A percentile compares a stretch with the other conserved stretches of the same genome.
These are phyloP conservation scores for Coemansia guatemalensis DNA, from an alignment of 192 early-diverging fungal genomes.

Conservation along the genomic window DNA sequence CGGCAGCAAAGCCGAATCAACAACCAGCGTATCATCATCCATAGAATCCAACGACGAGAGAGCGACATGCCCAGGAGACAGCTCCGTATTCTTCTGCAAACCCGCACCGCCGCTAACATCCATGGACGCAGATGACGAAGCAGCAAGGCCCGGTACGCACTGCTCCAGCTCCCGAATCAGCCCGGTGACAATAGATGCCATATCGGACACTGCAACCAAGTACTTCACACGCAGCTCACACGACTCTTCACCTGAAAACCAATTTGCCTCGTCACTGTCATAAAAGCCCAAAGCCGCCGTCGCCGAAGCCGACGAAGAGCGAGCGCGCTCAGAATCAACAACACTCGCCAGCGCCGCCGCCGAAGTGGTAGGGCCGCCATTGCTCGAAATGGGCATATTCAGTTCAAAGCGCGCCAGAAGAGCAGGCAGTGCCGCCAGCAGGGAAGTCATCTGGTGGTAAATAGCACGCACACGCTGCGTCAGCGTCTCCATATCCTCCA, in stretches of 20 bases:
- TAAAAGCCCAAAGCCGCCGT: slow-evolving; percentile 14
- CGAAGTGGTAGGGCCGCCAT: no score
- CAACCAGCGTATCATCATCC: not conserved
- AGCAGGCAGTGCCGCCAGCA: slow-evolving; percentile 29
- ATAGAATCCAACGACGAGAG: not conserved
- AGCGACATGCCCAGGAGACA: no score
- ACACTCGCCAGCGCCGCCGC: no score
- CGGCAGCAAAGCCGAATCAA: slow-evolving; percentile 19
- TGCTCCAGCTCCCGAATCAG: slow-evolving; percentile 24
- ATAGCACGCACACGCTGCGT: slow-evolving; percentile 17
- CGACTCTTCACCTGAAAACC: slow-evolving; percentile 22
- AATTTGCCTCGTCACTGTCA: slow-evolving; percentile 21
- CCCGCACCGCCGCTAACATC: no score
- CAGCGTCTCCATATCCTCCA: slow-evolving; percentile 8
- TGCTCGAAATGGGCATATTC: no score
- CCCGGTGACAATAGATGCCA: slow-evolving; percentile 34
- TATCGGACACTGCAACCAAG: slow-evolving; percentile 37
- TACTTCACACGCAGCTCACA: slow-evolving; percentile 36
- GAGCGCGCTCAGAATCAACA: no score
- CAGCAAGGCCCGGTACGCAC: not conserved
- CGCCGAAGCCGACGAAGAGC: not conserved
- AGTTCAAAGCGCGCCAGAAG: slow-evolving; percentile 24
- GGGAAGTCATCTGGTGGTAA: slow-evolving; percentile 28
- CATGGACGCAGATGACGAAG: not conserved
- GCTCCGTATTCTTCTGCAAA: no score